Conservation (phyloP, 495 filamentous ascomycete genomes). For the Lepidopterella palustris region DNA sequence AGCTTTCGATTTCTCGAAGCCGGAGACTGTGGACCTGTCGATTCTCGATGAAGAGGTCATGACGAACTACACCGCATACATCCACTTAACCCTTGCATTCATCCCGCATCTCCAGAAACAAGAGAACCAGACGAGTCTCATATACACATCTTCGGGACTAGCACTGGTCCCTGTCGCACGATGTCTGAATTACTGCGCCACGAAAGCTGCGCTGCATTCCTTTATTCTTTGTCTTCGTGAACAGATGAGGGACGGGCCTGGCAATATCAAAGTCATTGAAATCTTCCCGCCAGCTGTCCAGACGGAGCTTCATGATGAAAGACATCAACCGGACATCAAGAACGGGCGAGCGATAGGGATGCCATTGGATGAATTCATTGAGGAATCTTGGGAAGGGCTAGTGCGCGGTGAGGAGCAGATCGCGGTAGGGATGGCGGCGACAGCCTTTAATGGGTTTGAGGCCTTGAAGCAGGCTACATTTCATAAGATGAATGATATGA, state of each 20-base stretch:
- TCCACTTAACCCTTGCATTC: conserved; percentile 57
- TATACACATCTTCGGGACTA: conserved; percentile 49
- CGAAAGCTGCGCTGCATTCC: conserved; percentile 54
- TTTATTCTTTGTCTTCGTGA: conserved; percentile 52
- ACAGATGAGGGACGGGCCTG: conserved; percentile 45
- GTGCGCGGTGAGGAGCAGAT: conserved; percentile 49
- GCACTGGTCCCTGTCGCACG: conserved; percentile 48
- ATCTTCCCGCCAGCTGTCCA: conserved; percentile 61
- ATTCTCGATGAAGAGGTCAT: conserved; percentile 49
- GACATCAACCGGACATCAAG: conserved; percentile 43
- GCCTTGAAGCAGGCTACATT: conserved; percentile 41
- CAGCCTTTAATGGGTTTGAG: conserved; percentile 29
- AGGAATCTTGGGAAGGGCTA: conserved; percentile 51
- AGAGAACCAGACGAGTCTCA: conserved; percentile 37
- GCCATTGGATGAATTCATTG: conserved; percentile 52
- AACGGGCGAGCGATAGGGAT: conserved; percentile 49
- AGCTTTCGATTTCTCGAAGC: conserved; percentile 54
- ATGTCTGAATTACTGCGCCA: conserved; percentile 50
- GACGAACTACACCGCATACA: conserved; percentile 61
- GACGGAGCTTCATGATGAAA: conserved; percentile 53
- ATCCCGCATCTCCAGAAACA: conserved; percentile 56
- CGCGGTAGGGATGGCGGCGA: conserved; percentile 47
- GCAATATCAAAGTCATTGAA: conserved; percentile 54
- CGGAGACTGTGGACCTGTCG: conserved; percentile 50
- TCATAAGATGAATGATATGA: conserved; percentile 52